Conservation (phyloP, 371 early-diverging fungal genomes). For the Saksenaea oblongispora region DNA sequence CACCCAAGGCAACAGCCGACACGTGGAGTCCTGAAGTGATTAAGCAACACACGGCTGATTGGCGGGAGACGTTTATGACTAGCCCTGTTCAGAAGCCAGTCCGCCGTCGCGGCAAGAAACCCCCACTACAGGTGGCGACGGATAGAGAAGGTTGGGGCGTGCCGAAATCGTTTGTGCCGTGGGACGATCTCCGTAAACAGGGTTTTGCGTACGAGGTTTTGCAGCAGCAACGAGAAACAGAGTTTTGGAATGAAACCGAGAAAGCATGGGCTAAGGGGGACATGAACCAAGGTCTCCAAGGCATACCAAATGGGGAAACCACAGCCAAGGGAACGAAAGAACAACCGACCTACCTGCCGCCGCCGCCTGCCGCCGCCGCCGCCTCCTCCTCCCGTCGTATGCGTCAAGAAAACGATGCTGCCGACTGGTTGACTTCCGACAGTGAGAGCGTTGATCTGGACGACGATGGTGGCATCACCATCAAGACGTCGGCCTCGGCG, state of each 20-base stretch:
- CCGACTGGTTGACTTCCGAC: conserved; percentile 11
- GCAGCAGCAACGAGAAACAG: conserved; percentile 34
- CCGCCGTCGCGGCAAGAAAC: background rate
- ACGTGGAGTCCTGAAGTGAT: conserved; percentile 11
- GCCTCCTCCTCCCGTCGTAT: background rate
- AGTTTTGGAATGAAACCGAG: conserved; percentile 28
- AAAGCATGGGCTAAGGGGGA: conserved; percentile 14
- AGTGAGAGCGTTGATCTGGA: conserved; percentile 18
- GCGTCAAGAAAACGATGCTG: background rate
- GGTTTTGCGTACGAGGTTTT: conserved; percentile 41
- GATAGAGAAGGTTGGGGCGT: conserved; percentile 45
- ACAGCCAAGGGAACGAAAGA: background rate
- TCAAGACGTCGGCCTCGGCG: conserved; percentile 15
- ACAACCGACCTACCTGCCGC: background rate
- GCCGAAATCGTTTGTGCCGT: conserved; percentile 20
- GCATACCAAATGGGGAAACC: background rate
- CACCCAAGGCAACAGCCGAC: background rate
- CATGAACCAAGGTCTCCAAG: conserved; percentile 9
- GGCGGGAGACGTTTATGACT: conserved; percentile 14
- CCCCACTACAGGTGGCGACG: background rate
- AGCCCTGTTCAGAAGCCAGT: background rate
- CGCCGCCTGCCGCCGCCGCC: background rate
- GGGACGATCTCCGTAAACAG: conserved; percentile 38
- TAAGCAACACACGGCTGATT: conserved; percentile 6
- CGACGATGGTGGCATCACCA: conserved; percentile 24